Evolutionary conservation across 2,329 filamentous ascomycete species (phyloP).

Genomic region (Beauveria scarabaeidicola): DNA sequence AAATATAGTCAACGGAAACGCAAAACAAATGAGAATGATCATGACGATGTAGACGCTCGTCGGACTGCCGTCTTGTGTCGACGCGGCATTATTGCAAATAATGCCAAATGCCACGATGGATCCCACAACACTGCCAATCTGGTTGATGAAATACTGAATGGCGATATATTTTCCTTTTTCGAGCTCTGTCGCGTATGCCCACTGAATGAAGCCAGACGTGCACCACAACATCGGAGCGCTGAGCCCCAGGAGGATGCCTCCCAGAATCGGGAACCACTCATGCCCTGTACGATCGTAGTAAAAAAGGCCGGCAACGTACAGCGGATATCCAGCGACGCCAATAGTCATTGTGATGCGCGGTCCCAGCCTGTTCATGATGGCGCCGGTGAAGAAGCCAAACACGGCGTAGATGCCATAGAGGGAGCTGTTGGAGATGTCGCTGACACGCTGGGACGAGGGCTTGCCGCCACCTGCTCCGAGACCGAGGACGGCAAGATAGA

Average conservation of each 20-base stretch:
- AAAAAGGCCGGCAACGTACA: constrained; percentile 10
- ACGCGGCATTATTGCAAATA: constrained; percentile 5
- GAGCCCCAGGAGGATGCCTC: constrained; percentile 11
- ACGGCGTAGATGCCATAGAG: constrained; percentile 13
- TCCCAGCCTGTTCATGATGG: constrained; percentile 12
- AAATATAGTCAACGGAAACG: constrained; percentile 12
- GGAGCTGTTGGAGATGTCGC: constrained; percentile 4
- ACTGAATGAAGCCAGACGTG: constrained; percentile 11
- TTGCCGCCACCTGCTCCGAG: constrained; percentile 15
- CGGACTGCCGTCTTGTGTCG: constrained; percentile 4
- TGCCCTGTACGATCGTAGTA: constrained; percentile 13
- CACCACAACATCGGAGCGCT: constrained; percentile 9
- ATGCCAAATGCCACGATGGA: constrained; percentile 13
- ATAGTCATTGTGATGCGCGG: constrained; percentile 8
- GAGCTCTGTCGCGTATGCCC: constrained; percentile 13
- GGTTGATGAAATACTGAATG: constrained; percentile 10
- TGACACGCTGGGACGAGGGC: constrained; percentile 9
- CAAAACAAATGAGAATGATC: constrained; percentile 12
- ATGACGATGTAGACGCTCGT: constrained; percentile 15
- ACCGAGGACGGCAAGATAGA: constrained; percentile 13
- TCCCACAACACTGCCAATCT: constrained; percentile 11
- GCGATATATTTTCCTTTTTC: constrained; percentile 14
- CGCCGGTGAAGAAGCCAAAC: constrained; percentile 11
- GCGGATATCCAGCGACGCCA: constrained; percentile 11
- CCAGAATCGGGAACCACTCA: constrained; percentile 11